A percentile compares a stretch with the other conserved stretches of the same genome.
These are phyloP conservation scores for Vanderwaltozyma yarrowii DNA, from an alignment of 805 yeast species.

Conservation along the genomic window DNA sequence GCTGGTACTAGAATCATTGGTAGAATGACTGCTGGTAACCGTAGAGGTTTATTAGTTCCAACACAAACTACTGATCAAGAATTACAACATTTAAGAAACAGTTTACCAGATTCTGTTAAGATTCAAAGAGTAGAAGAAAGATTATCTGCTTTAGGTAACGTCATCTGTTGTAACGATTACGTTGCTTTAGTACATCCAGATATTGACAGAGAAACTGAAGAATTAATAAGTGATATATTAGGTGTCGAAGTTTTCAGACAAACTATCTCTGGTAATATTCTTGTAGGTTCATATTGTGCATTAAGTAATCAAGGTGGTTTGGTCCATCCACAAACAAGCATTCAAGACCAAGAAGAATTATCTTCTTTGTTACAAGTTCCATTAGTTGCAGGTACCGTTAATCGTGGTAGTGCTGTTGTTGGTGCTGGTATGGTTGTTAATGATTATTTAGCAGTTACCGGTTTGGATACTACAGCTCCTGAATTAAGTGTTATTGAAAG, in stretches of 20 bases:
- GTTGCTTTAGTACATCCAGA: slow-evolving; percentile 99
- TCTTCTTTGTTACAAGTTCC: slow-evolving; percentile 95
- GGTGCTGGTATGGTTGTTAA: slow-evolving; percentile 99
- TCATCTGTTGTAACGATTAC: slow-evolving; percentile 96
- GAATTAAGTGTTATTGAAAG: slow-evolving; percentile 95
- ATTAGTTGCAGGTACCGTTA: slow-evolving; percentile 95
- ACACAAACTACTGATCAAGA: slow-evolving; percentile 98
- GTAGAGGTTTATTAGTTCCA: slow-evolving; percentile 95
- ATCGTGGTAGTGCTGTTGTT: slow-evolving; percentile 94
- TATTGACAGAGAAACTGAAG: slow-evolving; percentile 98
- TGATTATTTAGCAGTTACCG: slow-evolving; percentile 96
- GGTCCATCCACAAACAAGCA: slow-evolving; percentile 94
- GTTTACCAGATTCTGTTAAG: slow-evolving; percentile 88
- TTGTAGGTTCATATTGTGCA: slow-evolving; percentile 94
- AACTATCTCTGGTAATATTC: slow-evolving; percentile 95
- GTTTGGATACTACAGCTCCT: slow-evolving; percentile 97
- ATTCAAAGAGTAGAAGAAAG: slow-evolving; percentile 98
- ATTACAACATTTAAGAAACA: slow-evolving; percentile 91
- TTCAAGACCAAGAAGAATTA: slow-evolving; percentile 97
- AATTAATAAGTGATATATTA: slow-evolving; percentile 90
- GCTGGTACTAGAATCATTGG: slow-evolving; percentile 98
- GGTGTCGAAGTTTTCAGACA: slow-evolving; percentile 99
- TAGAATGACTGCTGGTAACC: slow-evolving; percentile 96
- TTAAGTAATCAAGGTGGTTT: slow-evolving; percentile 96
- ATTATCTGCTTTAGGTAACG: slow-evolving; percentile 92